Conservation (phyloP, 2,329 filamentous ascomycete genomes). For the Aspergillus sp. region DNA sequence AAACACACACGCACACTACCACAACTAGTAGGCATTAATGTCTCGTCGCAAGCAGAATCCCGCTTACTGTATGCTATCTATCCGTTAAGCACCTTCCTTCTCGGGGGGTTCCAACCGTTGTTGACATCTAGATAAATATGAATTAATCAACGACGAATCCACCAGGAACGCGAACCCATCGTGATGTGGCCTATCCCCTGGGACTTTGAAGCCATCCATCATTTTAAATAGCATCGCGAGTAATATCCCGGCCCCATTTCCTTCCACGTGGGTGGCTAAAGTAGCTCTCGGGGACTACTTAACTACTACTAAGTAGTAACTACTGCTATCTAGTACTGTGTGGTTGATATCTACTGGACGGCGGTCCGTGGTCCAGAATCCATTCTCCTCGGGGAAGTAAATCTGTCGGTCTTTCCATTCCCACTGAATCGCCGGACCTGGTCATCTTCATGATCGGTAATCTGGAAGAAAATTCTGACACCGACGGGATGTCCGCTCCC, state of each 20-base stretch:
- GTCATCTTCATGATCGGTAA: conserved; percentile 1
- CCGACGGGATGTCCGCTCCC: background rate
- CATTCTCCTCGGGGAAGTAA: background rate
- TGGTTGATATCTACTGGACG: background rate
- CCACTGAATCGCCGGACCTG: background rate
- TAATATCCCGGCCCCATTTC: conserved; percentile 11
- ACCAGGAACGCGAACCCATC: background rate
- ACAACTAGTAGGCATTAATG: background rate
- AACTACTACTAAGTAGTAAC: background rate
- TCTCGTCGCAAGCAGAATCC: background rate
- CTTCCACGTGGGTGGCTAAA: conserved; percentile 17
- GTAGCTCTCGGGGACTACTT: conserved; percentile 1
- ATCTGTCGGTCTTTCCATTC: background rate
- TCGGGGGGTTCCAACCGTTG: background rate
- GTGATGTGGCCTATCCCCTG: background rate
- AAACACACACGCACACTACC: background rate
- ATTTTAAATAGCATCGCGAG: background rate
- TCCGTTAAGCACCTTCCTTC: background rate
- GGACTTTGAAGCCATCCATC: background rate
- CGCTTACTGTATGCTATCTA: background rate
- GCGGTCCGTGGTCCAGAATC: conserved; percentile 6
- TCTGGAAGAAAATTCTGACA: background rate
- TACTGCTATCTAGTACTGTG: too few relatives aligned
- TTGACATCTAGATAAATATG: background rate
- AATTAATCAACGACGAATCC: conserved; percentile 1